A percentile compares a stretch with the other conserved stretches of the same genome.
Conservation (phyloP, 805 yeast genomes). For the Starmerella scarabaei region DNA sequence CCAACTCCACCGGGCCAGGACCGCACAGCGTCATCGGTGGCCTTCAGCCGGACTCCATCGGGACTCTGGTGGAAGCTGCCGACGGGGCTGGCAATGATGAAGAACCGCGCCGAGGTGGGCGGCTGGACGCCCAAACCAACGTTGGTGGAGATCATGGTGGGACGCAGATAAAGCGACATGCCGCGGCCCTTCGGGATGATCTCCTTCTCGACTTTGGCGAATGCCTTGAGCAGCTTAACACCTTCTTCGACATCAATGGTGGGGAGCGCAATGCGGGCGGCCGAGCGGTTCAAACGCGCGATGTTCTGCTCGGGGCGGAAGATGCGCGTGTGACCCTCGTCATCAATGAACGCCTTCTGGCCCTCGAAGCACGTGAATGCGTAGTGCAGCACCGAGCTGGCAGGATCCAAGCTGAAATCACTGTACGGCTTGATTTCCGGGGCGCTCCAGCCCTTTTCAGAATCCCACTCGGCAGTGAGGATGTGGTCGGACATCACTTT, state of each 20-base stretch:
- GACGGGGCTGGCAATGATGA: conserved; percentile 85
- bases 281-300: conserved; percentile 79
- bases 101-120: conserved; percentile 73
- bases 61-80: conserved; percentile 92
- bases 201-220: conserved; percentile 57
- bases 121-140: conserved; percentile 73
- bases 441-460: conserved; percentile 67
- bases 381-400: conserved; percentile 85
- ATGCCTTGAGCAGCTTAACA: conserved; percentile 59
- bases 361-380: conserved; percentile 95
- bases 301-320: conserved; percentile 90
- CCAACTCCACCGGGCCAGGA: conserved; percentile 99
- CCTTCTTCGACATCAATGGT: conserved; percentile 68
- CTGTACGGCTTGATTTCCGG: conserved; percentile 85
- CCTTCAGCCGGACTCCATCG: conserved; percentile 84
- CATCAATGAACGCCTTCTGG: conserved; percentile 71
- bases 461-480: conserved; percentile 75
- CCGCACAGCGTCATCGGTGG: conserved; percentile 89
- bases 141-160: conserved; percentile 88
- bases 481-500: conserved; percentile 74
- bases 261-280: conserved; percentile 82
- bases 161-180: conserved; percentile 84
- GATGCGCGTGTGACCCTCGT: conserved; percentile 50
- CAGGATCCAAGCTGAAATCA: conserved; percentile 65
- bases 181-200: conserved; percentile 80